phyloP scores from a whole-genome alignment of 176 grass and related monocot genomes.

The Tuctoria greenei region DNA sequence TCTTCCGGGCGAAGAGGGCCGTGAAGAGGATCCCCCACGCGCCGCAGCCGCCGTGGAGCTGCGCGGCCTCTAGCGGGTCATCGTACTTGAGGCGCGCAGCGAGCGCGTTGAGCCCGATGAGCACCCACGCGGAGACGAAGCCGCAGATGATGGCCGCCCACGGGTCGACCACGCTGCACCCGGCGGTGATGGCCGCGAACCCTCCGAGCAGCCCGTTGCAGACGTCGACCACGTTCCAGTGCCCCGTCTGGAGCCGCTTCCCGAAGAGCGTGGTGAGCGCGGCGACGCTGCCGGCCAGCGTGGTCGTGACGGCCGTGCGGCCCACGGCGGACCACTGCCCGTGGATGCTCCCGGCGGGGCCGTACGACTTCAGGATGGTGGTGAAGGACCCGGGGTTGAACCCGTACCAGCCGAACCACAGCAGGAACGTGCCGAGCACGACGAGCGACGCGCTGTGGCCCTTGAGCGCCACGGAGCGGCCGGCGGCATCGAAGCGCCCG shows the following conservation, averaged over 20 bases:
- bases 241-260: slow-evolving; percentile 82
- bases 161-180: slow-evolving; percentile 87
- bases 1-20: slow-evolving; percentile 60
- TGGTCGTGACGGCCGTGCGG: slow-evolving; percentile 88
- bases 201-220: slow-evolving; percentile 95
- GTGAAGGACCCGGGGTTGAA: slow-evolving; percentile 93
- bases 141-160: slow-evolving; percentile 95
- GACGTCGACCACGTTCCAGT: slow-evolving; percentile 94
- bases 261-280: slow-evolving; percentile 91
- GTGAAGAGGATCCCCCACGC: slow-evolving; percentile 94
- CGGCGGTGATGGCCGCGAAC: slow-evolving; percentile 87
- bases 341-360: slow-evolving; percentile 57
- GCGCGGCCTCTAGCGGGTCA: slow-evolving; percentile 89
- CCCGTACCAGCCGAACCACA: slow-evolving; percentile 95
- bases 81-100: slow-evolving; percentile 78
- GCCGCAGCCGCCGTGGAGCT: slow-evolving; percentile 92
- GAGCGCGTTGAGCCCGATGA: slow-evolving; percentile 78
- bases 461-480: slow-evolving; percentile 71
- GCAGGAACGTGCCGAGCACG: slow-evolving; percentile 84
- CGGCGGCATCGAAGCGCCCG: slow-evolving; percentile 71
- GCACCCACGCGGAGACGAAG: slow-evolving; percentile 91
- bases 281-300: slow-evolving; percentile 78
- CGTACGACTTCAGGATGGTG: slow-evolving; percentile 76
- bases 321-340: slow-evolving; percentile 94
- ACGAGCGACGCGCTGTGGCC: slow-evolving; percentile 93